phyloP scores from a whole-genome alignment of 805 yeast genomes.

The Kuraishia ogatae region DNA sequence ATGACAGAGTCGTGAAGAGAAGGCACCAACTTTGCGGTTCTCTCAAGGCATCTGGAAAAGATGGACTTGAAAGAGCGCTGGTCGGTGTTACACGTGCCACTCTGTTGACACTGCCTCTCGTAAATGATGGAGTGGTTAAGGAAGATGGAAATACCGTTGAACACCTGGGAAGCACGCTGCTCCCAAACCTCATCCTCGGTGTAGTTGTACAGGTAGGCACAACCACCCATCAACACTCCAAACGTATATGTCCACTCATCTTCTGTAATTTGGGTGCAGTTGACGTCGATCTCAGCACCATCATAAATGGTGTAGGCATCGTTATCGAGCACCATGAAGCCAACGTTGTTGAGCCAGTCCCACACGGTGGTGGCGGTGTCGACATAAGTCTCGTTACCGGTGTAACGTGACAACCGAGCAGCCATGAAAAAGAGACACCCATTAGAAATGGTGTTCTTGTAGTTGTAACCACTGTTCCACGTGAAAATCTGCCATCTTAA shows the following conservation, averaged over 20 bases:
- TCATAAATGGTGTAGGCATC: conserved; percentile 49
- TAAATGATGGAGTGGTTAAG: conserved; percentile 53
- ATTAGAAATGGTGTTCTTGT: conserved; percentile 86
- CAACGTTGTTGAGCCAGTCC: conserved; percentile 64
- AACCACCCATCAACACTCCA: conserved; percentile 70
- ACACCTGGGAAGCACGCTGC: conserved; percentile 44
- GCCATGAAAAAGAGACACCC: conserved; percentile 84
- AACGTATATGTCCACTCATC: conserved; percentile 84
- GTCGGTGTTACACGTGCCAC: conserved; percentile 65
- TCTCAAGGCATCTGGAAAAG: conserved; percentile 63
- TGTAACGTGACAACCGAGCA: conserved; percentile 79
- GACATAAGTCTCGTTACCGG: conserved; percentile 62
- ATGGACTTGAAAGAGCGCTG: conserved; percentile 91
- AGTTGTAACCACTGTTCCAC: conserved; percentile 92
- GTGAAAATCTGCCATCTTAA: conserved; percentile 92
- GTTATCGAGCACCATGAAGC: conserved; percentile 33
- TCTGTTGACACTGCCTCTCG: conserved; percentile 78
- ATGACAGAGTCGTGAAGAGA: conserved; percentile 29
- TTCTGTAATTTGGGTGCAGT: conserved; percentile 52
- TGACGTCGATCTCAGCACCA: conserved; percentile 50
- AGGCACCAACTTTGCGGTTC: conserved; percentile 68
- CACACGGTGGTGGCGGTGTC: conserved; percentile 70
- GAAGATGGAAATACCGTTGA: conserved; percentile 47
- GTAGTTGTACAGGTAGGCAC: conserved; percentile 70
- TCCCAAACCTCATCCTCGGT: conserved; percentile 65